Evolutionary conservation across 2,329 filamentous ascomycete genomes (phyloP).

Genomic region (Tothia fuscella): DNA sequence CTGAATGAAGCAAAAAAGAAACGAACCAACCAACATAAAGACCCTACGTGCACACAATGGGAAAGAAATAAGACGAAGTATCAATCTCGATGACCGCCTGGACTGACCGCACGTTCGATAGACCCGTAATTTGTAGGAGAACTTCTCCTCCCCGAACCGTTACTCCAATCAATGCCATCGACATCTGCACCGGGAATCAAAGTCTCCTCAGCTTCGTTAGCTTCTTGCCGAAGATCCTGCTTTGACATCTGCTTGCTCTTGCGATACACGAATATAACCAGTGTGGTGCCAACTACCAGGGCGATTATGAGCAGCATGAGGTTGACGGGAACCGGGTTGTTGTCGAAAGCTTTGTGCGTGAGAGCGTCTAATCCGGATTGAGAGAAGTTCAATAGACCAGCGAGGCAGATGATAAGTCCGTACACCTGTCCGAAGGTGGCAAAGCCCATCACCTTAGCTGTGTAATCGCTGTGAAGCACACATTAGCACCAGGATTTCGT

Average conservation of each 20-base stretch:
- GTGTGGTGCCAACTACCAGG: constrained; percentile 47
- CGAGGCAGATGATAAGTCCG: constrained; percentile 75
- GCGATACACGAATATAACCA: constrained; percentile 55
- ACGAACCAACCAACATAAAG: too few relatives aligned
- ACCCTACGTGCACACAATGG: too few relatives aligned
- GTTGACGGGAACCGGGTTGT: constrained; percentile 69
- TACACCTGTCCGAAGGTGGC: constrained; percentile 89
- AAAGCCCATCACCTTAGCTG: constrained; percentile 86
- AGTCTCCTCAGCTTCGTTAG: constrained; percentile 29
- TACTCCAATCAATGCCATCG: neutral
- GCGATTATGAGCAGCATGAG: constrained; percentile 51
- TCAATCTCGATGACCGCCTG: too few relatives aligned
- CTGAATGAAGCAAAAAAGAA: too few relatives aligned
- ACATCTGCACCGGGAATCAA: constrained; percentile 22
- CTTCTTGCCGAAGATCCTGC: constrained; percentile 30
- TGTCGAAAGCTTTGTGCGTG: constrained; percentile 59
- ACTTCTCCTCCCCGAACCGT: too few relatives aligned
- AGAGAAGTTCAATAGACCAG: constrained; percentile 72
- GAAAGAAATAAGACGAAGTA: too few relatives aligned
- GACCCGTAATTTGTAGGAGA: too few relatives aligned
- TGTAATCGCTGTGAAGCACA: constrained; percentile 50
- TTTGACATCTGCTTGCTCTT: constrained; percentile 34
- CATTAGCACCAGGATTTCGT: neutral
- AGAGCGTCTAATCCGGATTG: constrained; percentile 70
- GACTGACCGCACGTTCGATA: too few relatives aligned